These are phyloP conservation scores for Mycena crocata DNA, from an alignment of 768 basidiomycete genomes.

Conservation along the genomic window DNA sequence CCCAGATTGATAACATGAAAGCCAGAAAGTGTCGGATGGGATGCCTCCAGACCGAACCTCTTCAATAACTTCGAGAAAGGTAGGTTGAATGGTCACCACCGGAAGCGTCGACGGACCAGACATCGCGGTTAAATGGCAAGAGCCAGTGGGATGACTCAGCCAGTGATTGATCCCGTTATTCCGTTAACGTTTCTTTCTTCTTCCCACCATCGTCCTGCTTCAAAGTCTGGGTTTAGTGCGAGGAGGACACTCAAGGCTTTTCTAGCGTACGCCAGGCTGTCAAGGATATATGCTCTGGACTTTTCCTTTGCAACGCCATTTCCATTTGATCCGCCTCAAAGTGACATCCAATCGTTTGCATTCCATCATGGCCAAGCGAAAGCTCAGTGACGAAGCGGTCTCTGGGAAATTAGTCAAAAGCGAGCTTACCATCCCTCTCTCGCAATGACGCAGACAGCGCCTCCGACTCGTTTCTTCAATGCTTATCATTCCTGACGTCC, in stretches of 20 bases:
- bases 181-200: background rate
- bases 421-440: slow-evolving; percentile 18
- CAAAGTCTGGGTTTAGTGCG: too few relatives aligned
- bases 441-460: too few relatives aligned
- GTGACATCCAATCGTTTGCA: background rate
- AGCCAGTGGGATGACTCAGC: background rate
- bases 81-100: slow-evolving; percentile 69
- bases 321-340: background rate
- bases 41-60: slow-evolving; percentile 73
- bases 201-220: too few relatives aligned
- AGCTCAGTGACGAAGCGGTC: slow-evolving; percentile 3
- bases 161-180: background rate
- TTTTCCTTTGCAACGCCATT: background rate
- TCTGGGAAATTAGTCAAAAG: background rate
- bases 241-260: too few relatives aligned
- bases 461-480: too few relatives aligned
- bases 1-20: slow-evolving; percentile 74
- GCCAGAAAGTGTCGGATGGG: slow-evolving; percentile 74
- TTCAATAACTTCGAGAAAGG: slow-evolving; percentile 67
- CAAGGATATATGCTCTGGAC: slow-evolving; percentile 21
- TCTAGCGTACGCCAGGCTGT: too few relatives aligned
- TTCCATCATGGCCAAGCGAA: slow-evolving; percentile 25
- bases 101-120: slow-evolving; percentile 49
- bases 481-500: too few relatives aligned
- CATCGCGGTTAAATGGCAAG: slow-evolving; percentile 16